Conservation (phyloP, 768 basidiomycete species). For the Botryobasidium botryosum region DNA sequence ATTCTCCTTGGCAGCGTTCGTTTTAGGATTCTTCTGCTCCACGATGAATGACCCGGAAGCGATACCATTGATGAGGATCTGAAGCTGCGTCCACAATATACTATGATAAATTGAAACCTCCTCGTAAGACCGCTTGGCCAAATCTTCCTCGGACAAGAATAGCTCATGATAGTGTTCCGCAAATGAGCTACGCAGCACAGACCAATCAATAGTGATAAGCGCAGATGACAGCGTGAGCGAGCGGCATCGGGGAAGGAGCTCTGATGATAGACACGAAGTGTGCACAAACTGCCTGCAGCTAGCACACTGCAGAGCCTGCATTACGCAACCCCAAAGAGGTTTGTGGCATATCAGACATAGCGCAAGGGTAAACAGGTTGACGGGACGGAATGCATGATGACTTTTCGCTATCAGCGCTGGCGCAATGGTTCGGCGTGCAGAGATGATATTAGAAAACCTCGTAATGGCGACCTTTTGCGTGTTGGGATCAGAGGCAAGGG, state of each 20-base stretch:
- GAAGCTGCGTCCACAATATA: conserved; percentile 47
- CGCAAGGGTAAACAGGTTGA: conserved; percentile 59
- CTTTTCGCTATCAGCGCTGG: conserved; percentile 16
- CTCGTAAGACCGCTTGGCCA: conserved; percentile 40
- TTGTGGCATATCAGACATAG: conserved; percentile 47
- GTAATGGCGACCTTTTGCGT: conserved; percentile 43
- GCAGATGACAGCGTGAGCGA: conserved; percentile 24
- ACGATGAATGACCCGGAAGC: conserved; percentile 48
- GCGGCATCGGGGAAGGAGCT: conserved; percentile 26
- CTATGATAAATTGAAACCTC: conserved; percentile 46
- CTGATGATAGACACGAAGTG: conserved; percentile 26
- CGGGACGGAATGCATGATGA: conserved; percentile 35
- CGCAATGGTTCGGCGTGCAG: conserved; percentile 17
- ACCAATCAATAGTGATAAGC: conserved; percentile 36
- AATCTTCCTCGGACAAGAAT: conserved; percentile 27
- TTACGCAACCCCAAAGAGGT: conserved; percentile 56
- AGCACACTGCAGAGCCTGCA: conserved; percentile 47
- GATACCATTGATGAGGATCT: conserved; percentile 49
- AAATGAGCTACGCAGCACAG: conserved; percentile 39
- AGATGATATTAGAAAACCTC: conserved; percentile 37
- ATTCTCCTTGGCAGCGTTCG: conserved; percentile 19
- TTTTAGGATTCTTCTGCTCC: conserved; percentile 17
- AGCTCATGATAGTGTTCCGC: conserved; percentile 32
- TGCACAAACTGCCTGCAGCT: conserved; percentile 48
- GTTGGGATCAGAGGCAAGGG: conserved; percentile 26